Conservation (phyloP, 2,329 filamentous ascomycete species). For the Thermomyces lanuginosus region DNA sequence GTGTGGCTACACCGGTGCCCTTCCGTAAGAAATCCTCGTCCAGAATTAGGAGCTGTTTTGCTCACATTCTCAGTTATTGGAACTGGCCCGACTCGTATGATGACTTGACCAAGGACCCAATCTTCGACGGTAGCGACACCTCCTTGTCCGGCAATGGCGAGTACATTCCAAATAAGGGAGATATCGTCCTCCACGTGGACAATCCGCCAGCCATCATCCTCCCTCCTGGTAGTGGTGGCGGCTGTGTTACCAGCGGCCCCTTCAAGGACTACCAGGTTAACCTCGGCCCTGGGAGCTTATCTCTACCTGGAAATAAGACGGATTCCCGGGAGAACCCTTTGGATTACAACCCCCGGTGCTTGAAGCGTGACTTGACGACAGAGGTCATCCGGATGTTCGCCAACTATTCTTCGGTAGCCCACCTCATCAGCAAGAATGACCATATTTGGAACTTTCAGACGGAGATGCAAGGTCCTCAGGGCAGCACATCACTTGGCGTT, state of each 20-base stretch:
- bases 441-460: slow-evolving; percentile 12
- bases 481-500: slow-evolving; percentile 23
- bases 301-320: slow-evolving; percentile 7
- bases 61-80: slow-evolving; percentile 22
- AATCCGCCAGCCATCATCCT: slow-evolving; percentile 11
- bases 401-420: slow-evolving; percentile 8
- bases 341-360: slow-evolving; percentile 17
- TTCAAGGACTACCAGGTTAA: slow-evolving; percentile 20
- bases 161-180: slow-evolving; percentile 11
- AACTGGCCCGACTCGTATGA: slow-evolving; percentile 29
- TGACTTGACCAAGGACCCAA: slow-evolving; percentile 25
- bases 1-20: slow-evolving; percentile 24
- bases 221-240: slow-evolving; percentile 19
- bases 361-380: slow-evolving; percentile 14
- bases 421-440: slow-evolving; percentile 9
- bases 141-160: slow-evolving; percentile 31
- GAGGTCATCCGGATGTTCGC: slow-evolving; percentile 8
- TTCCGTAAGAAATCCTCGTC: slow-evolving; percentile 10
- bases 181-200: slow-evolving; percentile 16
- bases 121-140: slow-evolving; percentile 35
- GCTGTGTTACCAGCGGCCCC: slow-evolving; percentile 18
- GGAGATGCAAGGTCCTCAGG: slow-evolving; percentile 10
- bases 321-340: slow-evolving; percentile 9
- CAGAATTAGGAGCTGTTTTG: background rate
- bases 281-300: slow-evolving; percentile 14